Evolutionary conservation across 352 stramenopile species (phyloP), one percentile per base, ranked within the genome.

Genomic region (Globisporangium irregulare): DNA sequence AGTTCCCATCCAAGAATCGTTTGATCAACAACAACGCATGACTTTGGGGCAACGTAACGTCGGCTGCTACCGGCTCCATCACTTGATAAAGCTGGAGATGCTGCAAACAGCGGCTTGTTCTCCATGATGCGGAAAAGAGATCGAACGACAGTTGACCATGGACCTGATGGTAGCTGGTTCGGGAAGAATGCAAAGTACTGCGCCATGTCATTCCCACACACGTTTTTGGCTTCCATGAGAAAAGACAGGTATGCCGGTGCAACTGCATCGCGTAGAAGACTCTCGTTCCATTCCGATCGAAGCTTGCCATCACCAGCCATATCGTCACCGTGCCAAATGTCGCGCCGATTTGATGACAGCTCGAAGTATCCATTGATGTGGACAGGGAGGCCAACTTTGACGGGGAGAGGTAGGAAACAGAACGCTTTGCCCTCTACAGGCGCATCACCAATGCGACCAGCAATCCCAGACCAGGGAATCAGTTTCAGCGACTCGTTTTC

Each of bases 341-440:
- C 87, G 25, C 87, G 82, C 10, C 87, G 82, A 78, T 95, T 95
- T 6, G 87, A 95, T 8, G 87, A 93, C n/a, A 98, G 69, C 68
- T 98, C 93, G 75, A 98, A 98, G 77, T 97, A 98, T 12, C 91
- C 93, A 66, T 98, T 98, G 27, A 98, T 70, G 67, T 98, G 93
- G 29, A 98, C 88, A 12, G 91, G 87, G 15, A 98, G 72, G 1
- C 88, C 87, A 10, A 92, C 91, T 64, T 83, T 82, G 22, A 97
- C 91, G 25, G 93, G 93, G 61, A 98, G 77, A n/a, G 93, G 93
- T 18, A 98, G 73, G 59, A 98, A 98, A 69, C 92, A 98, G 74
- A 98, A 98, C 27, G 93, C 93, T 6, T 83, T 76, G 6, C 85
- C 87, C 46, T 93, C 80, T 2, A 80, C 72, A 14, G 66, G 22